phyloP scores from a whole-genome alignment of 805 yeast species.

The Maudiozyma turicensis region DNA sequence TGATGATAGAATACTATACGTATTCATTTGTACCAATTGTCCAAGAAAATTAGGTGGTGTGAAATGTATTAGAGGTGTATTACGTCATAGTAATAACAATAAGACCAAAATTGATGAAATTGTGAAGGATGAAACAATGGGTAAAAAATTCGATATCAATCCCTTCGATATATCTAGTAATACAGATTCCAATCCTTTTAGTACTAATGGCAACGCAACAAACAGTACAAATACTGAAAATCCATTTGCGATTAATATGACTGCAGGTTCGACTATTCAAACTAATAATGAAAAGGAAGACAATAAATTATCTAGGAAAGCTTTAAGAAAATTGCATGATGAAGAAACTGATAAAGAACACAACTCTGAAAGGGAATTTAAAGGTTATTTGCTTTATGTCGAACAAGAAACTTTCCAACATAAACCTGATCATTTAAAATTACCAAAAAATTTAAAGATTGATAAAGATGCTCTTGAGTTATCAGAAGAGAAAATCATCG shows the following conservation, averaged over 20 bases:
- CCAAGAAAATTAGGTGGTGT: slow-evolving; percentile 60
- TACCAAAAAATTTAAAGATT: slow-evolving; percentile 46
- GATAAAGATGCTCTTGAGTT: slow-evolving; percentile 41
- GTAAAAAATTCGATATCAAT: slow-evolving; percentile 32
- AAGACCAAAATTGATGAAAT: slow-evolving; percentile 39
- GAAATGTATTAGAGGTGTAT: slow-evolving; percentile 68
- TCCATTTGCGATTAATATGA: background rate
- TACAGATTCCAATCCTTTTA: slow-evolving; percentile 19
- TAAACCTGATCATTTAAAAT: slow-evolving; percentile 34
- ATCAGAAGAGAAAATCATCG: slow-evolving; percentile 31
- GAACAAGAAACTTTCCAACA: slow-evolving; percentile 60
- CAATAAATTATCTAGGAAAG: slow-evolving; percentile 26
- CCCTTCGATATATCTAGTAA: slow-evolving; percentile 23
- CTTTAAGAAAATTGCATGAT: slow-evolving; percentile 26
- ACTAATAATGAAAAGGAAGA: background rate
- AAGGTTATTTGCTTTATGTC: slow-evolving; percentile 60
- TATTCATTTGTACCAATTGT: slow-evolving; percentile 72
- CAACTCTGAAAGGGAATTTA: slow-evolving; percentile 32
- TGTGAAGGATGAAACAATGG: slow-evolving; percentile 32
- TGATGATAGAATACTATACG: slow-evolving; percentile 74
- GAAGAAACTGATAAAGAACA: slow-evolving; percentile 15
- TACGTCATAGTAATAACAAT: slow-evolving; percentile 41
- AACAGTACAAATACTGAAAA: background rate
- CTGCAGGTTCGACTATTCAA: background rate
- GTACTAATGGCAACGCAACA: background rate